Percentiles rank a stretch among this genome's conserved stretches.
Evolutionary conservation across 2,329 filamentous ascomycete species (phyloP).

Genomic region (Tolypocladium capitatum): DNA sequence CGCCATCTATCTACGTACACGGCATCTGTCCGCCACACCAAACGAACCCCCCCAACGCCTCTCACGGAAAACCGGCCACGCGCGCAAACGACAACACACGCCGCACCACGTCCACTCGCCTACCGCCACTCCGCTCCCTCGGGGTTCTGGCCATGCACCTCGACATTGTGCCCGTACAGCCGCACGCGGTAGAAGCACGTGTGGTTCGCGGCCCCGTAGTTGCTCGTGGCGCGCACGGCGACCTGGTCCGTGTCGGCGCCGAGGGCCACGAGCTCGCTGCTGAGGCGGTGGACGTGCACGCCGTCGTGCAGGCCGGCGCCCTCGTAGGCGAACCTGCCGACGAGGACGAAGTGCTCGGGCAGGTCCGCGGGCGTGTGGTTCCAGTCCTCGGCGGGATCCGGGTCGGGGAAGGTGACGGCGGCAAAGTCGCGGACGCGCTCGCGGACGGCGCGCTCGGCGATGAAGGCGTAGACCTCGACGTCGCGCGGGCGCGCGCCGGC

Average conservation of each 20-base stretch:
- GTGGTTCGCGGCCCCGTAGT: slow-evolving; percentile 43
- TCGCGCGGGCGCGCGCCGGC: slow-evolving; percentile 49
- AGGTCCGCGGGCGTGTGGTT: slow-evolving; percentile 15
- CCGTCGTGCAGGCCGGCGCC: slow-evolving; percentile 27
- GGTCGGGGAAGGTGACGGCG: slow-evolving; percentile 25
- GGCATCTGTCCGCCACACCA: background rate
- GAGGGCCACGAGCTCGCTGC: slow-evolving; percentile 33
- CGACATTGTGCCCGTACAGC: slow-evolving; percentile 33
- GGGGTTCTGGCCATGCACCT: slow-evolving; percentile 9
- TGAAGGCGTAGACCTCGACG: slow-evolving; percentile 56
- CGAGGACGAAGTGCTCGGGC: slow-evolving; percentile 36
- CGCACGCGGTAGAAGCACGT: slow-evolving; percentile 55
- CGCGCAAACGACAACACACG: background rate
- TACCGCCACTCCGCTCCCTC: background rate
- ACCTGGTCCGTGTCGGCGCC: slow-evolving; percentile 36
- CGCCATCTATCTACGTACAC: background rate
- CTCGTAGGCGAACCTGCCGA: slow-evolving; percentile 43
- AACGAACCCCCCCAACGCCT: background rate
- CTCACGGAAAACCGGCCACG: background rate
- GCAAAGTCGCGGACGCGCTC: slow-evolving; percentile 30
- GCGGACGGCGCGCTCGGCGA: slow-evolving; percentile 31
- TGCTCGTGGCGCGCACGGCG: slow-evolving; percentile 41
- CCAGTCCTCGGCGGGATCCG: slow-evolving; percentile 14
- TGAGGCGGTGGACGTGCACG: slow-evolving; percentile 40
- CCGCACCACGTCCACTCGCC: too few relatives aligned